Evolutionary conservation across 306 rosid species (phyloP), one percentile per base, ranked within the genome.

Genomic region (Inga oerstediana): DNA sequence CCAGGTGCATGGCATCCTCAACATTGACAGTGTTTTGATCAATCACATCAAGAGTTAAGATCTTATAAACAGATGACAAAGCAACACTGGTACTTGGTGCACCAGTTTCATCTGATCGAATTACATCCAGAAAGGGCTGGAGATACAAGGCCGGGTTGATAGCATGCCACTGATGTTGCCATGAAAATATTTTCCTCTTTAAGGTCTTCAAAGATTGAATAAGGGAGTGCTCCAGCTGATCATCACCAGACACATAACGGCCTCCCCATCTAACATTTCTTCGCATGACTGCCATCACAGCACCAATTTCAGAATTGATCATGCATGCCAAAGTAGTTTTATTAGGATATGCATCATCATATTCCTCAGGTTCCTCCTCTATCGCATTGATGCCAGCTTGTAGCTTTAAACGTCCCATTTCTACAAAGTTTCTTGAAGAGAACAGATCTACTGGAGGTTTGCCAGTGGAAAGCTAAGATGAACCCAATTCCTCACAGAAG

Each of bases 201-300:
- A 94, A 87, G n/a, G 88, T 90, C 91, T 94, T 96, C 86, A 96
- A 87, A 46, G 99, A 94, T 78, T 90, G 95, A 86, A 96, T 92
- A 44, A 96, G 89, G 81, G 92, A 89, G 92, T 96, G 97, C 48
- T 96, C 99, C 80, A 97, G 85, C 87, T 94, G 98, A 90, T 97
- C 99, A 79, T 96, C 99, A n/a, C 98, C 93, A 5, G 98, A 88
- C 86, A 90, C 90, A 89, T 91, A 94, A 51, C 93, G 97, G 24
- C 94, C 92, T 65, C 97, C 98, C 99, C 98, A 96, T 84, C 97
- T 88, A 43, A 92, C 98, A 85, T 96, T 94, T 89, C 98, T 91
- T 84, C 99, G 89, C 99, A 96, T 96, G 30, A 96, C 97, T 5
- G 98, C 97, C 88, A 96, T 88, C 76, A 96, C 99, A 74, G 99